Evolutionary conservation across 495 filamentous ascomycete genomes (phyloP).

Genomic region (Penicillium atrosanguineum): DNA sequence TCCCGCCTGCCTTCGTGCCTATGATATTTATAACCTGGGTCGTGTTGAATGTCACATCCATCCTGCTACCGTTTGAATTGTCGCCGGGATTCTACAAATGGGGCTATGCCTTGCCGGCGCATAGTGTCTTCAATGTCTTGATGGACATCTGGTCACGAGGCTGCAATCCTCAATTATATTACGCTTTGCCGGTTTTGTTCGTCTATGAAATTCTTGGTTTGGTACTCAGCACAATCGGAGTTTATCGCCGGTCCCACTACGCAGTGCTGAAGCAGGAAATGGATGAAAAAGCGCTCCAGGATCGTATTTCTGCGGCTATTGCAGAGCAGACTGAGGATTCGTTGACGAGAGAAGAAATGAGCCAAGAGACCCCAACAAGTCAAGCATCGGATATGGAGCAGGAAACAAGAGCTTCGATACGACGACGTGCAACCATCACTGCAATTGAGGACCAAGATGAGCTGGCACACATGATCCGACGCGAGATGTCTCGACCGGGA

Average conservation of each 20-base stretch:
- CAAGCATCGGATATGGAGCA: neutral
- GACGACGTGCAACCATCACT: neutral
- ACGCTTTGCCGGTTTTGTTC: slow-evolving; percentile 46
- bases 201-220: slow-evolving; percentile 33
- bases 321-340: neutral
- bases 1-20: slow-evolving; percentile 41
- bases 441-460: neutral
- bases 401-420: neutral
- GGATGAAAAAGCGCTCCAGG: neutral
- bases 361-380: neutral
- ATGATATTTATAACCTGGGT: slow-evolving; percentile 50
- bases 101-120: slow-evolving; percentile 47
- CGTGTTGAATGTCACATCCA: slow-evolving; percentile 44
- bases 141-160: slow-evolving; percentile 49
- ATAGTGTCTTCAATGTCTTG: slow-evolving; percentile 42
- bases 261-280: slow-evolving; percentile 10
- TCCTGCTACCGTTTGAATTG: slow-evolving; percentile 47
- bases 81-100: slow-evolving; percentile 46
- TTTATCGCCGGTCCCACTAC: slow-evolving; percentile 39
- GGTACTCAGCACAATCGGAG: slow-evolving; percentile 30
- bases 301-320: neutral
- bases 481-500: neutral
- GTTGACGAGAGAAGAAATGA: neutral
- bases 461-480: neutral
- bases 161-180: slow-evolving; percentile 43